Evolutionary conservation across 2,329 filamentous ascomycete species (phyloP).

Genomic region (Cladobotryum protrusum): DNA sequence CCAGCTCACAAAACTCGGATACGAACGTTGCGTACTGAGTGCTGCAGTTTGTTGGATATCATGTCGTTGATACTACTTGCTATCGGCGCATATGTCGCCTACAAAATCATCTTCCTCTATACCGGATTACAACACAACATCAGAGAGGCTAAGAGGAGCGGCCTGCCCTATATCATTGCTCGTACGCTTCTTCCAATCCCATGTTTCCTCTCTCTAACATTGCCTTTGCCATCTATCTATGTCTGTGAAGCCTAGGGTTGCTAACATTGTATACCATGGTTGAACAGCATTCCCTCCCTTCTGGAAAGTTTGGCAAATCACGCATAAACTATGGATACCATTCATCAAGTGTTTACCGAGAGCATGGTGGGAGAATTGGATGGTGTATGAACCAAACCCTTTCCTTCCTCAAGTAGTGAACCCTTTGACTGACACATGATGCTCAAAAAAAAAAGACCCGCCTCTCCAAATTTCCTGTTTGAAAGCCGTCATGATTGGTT

Average conservation of each 20-base stretch:
- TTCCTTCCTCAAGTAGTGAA: background rate
- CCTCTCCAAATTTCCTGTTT: constrained; percentile 50
- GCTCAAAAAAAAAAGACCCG: too few relatives aligned
- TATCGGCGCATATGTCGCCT: constrained; percentile 27
- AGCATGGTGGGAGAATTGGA: constrained; percentile 50
- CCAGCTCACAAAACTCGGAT: too few relatives aligned
- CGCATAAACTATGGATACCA: constrained; percentile 47
- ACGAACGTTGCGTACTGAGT: too few relatives aligned
- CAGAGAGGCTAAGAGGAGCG: constrained; percentile 42
- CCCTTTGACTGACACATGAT: too few relatives aligned
- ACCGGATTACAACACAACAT: constrained; percentile 40
- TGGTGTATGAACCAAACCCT: constrained; percentile 43
- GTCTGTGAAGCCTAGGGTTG: background rate
- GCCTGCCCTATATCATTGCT: constrained; percentile 46
- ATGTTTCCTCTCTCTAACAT: background rate
- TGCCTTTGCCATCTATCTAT: background rate
- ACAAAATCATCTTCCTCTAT: constrained; percentile 25
- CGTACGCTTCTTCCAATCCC: constrained; percentile 36
- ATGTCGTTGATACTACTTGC: constrained; percentile 32
- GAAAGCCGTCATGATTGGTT: constrained; percentile 51
- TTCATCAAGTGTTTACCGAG: constrained; percentile 50
- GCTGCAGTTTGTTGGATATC: background rate
- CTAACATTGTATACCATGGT: background rate
- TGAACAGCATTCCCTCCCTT: constrained; percentile 42
- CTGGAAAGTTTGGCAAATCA: constrained; percentile 50